These are phyloP conservation scores for Xylaria polymorpha DNA, from an alignment of 2,329 filamentous ascomycete genomes.

Conservation along the genomic window DNA sequence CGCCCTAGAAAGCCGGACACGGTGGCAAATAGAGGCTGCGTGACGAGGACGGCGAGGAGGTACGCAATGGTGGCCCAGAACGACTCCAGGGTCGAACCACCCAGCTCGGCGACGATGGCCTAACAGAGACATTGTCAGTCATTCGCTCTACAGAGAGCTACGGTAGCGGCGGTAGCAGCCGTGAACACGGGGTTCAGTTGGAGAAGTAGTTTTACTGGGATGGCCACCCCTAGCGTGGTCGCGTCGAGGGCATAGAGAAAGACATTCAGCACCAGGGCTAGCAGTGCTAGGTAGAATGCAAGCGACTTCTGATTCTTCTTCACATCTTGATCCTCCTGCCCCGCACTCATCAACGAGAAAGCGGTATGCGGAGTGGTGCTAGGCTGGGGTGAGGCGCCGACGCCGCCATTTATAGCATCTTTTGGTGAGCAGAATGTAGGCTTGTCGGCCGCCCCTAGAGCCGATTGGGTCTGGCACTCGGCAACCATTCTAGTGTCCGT, in stretches of 20 bases:
- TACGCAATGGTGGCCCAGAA: constrained; percentile 53
- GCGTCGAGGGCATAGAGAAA: constrained; percentile 11
- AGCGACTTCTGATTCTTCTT: constrained; percentile 1
- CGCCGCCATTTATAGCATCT: no score
- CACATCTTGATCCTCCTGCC: no score
- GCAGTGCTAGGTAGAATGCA: not conserved
- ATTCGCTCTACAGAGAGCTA: no score
- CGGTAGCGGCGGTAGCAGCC: no score
- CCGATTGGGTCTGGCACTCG: no score
- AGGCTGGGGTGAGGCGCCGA: no score
- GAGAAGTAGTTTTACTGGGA: constrained; percentile 4
- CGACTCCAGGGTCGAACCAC: constrained; percentile 44
- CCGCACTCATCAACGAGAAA: no score
- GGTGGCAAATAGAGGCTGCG: constrained; percentile 46
- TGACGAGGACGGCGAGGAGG: constrained; percentile 44
- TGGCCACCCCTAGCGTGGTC: constrained; percentile 7
- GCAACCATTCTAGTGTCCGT: no score
- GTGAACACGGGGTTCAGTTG: not conserved
- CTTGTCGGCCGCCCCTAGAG: no score
- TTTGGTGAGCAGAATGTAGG: no score
- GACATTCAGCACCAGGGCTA: not conserved
- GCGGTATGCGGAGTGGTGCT: no score
- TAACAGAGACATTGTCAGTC: no score
- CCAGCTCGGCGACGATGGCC: constrained; percentile 42
- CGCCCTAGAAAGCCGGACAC: constrained; percentile 51